Evolutionary conservation across 345 rosid genomes (phyloP), one percentile per base, ranked within the genome.

Genomic region (Cochlearia excelsa): DNA sequence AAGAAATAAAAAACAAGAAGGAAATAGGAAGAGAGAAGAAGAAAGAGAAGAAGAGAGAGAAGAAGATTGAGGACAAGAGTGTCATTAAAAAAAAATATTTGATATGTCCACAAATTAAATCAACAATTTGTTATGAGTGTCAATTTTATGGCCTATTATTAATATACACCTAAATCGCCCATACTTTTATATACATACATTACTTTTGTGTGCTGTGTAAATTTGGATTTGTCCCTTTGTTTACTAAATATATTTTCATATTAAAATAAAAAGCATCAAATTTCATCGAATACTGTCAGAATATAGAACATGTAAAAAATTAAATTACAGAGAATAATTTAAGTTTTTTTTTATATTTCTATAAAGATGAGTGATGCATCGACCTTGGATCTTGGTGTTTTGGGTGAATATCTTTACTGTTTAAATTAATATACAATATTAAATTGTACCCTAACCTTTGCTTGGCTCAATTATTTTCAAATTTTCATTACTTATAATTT

Each of bases 201-300:
- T 23, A 42, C 73, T 69, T 69, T 69, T n/a, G n/a, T 62, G 63
- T 47, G 73, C 63, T 69, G 73, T 62, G 63, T 63, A 47, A 42
- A 54, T 69, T 62, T 69, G 63, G 54, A 69, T 61, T 47, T 61
- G 37, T 55, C 63, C 40, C 63, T 48, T 43, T 69, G 48, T 41
- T 69, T 11, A 52, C 30, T 16, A 28, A n/a, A 4, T 2, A 54
- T 3, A 30, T 30, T 37, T 57, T 68, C 43, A 60, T 11, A 53
- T 11, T n/a, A 30, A 9, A 35, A 40, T 16, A n/a, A 34, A 28
- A 62, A 35, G 68, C 51, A 62, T 61, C 46, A 30, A 42, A 55
- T 56, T 55, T 54, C 46, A 52, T 55, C 74, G 74, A 69, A 69
- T 69, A 69, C 49, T 56, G 74, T 69, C 68, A 69, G 63, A 69